Percentiles rank a stretch among this genome's conserved stretches.
Conservation (phyloP, 352 stramenopile species). For the Pythium scleroteichum region DNA sequence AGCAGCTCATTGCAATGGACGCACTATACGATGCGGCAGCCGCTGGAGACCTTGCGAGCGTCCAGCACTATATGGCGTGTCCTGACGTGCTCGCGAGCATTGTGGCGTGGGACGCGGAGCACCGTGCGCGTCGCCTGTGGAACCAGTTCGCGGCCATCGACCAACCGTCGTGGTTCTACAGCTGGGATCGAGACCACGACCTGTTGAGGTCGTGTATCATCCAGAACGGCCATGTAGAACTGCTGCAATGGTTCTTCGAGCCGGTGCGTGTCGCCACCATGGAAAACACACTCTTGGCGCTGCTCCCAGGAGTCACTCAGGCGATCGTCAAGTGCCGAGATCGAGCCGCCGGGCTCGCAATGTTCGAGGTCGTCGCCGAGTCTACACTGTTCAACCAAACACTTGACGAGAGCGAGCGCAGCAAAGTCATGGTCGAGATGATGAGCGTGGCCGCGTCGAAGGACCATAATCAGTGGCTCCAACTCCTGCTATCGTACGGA, state of each 20-base stretch:
- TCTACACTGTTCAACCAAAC: background rate
- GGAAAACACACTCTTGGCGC: too few relatives aligned
- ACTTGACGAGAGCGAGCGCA: background rate
- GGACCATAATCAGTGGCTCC: background rate
- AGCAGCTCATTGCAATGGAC: too few relatives aligned
- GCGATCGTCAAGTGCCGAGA: too few relatives aligned
- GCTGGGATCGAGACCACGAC: background rate
- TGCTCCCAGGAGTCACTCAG: too few relatives aligned
- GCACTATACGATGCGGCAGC: too few relatives aligned
- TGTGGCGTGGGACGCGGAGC: background rate
- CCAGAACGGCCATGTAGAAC: too few relatives aligned
- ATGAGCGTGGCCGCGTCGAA: background rate
- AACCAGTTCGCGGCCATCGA: background rate
- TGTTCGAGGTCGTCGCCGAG: background rate
- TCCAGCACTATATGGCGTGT: background rate
- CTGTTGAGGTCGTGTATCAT: too few relatives aligned
- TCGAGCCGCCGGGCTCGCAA: background rate
- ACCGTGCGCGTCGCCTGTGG: background rate
- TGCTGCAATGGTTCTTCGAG: too few relatives aligned
- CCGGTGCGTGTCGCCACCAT: too few relatives aligned
- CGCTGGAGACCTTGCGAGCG: too few relatives aligned
- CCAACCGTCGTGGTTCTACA: background rate
- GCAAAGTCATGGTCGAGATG: background rate
- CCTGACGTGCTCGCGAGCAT: background rate
- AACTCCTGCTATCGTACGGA: conserved; percentile 19